Evolutionary conservation across 768 basidiomycete genomes (phyloP), one percentile per base, ranked within the genome.

Genomic region (Boletus speciosus): DNA sequence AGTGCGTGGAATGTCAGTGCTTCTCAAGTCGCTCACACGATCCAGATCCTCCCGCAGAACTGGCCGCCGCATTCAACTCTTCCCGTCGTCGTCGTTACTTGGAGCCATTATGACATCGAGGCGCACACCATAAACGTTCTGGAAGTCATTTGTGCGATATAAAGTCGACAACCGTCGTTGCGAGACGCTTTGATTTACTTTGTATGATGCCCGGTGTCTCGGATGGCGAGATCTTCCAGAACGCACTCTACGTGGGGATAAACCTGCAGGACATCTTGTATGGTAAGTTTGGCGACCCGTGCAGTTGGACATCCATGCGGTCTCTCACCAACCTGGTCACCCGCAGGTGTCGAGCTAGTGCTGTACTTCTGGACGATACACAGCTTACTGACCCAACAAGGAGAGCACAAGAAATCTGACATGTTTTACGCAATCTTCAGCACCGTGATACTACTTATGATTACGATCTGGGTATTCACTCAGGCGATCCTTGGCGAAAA

Each of bases 401-500:
- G 32, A 14, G 52, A 29, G 10, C 54, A 35, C 4, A 47, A 48
- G 27, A 54, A 19, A 29, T 53, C 48, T 0, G 61, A 63, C 42
- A 21, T 43, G 6, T 62, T 71, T 16, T 66, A 65, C 10, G 60
- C 51, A 12, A 8, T 52, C 25, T 70, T 68, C 46, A 69, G 66
- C 49, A 68, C 25, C 8, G 52, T 54, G 31, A 57, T 72, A 57
- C 41, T 74, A 5, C 9, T 68, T 16, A 53, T 74, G 35, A 66
- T 66, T 61, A 72, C 74, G 5, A 49, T 72, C 12, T 73, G 64
- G 51, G 55, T 71, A 35, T 60, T 61, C 25, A 63, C 63, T 2
- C 66, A 65, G 39, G 58, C 57, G 21, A n/a, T n/a, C 37, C 6
- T 37, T n/a, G 14, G 36, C 15, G 16, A 16, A 16, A 8, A 36